Percentiles rank a stretch among this genome's conserved stretches.
Conservation (phyloP, 345 rosid species). For the Populus tremula region DNA sequence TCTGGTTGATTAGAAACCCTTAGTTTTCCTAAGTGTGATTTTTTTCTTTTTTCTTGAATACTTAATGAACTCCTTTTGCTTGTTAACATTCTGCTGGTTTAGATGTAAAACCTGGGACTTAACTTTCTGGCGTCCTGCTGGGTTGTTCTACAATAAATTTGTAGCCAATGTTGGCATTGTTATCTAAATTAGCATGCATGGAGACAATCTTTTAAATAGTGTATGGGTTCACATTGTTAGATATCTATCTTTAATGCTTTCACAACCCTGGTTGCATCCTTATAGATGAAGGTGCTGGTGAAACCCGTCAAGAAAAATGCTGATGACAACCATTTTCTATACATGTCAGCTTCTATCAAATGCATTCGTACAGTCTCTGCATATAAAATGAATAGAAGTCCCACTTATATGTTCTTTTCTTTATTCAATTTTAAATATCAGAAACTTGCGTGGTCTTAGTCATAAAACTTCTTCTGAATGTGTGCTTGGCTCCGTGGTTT, state of each 20-base stretch:
- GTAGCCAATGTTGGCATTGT: not conserved
- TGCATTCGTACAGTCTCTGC: not conserved
- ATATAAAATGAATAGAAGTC: not conserved
- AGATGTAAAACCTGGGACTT: not conserved
- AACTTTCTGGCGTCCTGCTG: not conserved
- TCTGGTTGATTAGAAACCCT: not conserved
- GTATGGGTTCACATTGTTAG: not conserved
- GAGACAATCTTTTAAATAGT: not conserved
- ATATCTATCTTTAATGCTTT: not conserved
- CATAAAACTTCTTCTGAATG: not conserved
- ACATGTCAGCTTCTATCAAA: not conserved
- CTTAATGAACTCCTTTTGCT: not conserved
- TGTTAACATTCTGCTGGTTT: not conserved
- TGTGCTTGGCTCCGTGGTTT: slow-evolving; percentile 9
- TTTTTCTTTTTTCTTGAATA: not conserved
- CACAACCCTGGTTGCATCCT: not conserved
- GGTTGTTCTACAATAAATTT: not conserved
- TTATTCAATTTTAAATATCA: not conserved
- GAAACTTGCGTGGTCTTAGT: not conserved
- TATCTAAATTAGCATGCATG: not conserved
- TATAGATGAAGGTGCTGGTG: not conserved
- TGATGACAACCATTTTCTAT: not conserved
- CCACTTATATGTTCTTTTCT: not conserved
- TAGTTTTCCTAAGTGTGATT: not conserved
- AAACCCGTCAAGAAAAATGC: not conserved